Percentiles rank a stretch among this genome's conserved stretches.
phyloP scores from a whole-genome alignment of 768 basidiomycete species.

The Polyporus arcularius region DNA sequence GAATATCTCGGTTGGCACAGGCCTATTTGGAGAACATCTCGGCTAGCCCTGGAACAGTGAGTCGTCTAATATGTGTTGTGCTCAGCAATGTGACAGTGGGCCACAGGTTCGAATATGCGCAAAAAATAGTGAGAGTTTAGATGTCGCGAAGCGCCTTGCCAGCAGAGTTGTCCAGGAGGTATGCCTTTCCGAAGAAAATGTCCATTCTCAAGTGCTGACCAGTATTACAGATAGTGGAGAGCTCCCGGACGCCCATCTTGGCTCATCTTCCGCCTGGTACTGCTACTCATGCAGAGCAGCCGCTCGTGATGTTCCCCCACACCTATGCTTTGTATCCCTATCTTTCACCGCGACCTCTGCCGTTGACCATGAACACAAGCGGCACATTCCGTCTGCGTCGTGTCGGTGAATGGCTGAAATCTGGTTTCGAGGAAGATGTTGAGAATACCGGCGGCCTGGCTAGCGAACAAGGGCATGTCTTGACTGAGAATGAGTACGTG shows the following conservation, averaged over 20 bases:
- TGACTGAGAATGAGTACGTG: conserved; percentile 40
- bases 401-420: conserved; percentile 60
- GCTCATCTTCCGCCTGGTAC: conserved; percentile 21
- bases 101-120: conserved; percentile 59
- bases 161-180: conserved; percentile 58
- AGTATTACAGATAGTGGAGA: neutral
- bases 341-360: conserved; percentile 46
- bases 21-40: conserved; percentile 61
- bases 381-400: conserved; percentile 61
- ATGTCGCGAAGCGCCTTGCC: conserved; percentile 52
- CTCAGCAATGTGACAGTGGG: neutral
- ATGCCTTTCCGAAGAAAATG: conserved; percentile 17
- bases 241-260: conserved; percentile 15
- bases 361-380: conserved; percentile 46
- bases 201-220: neutral
- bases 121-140: conserved; percentile 39
- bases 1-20: conserved; percentile 67
- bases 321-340: conserved; percentile 73
- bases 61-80: neutral
- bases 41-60: conserved; percentile 43
- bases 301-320: conserved; percentile 29
- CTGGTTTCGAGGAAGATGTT: conserved; percentile 36
- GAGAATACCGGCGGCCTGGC: conserved; percentile 40
- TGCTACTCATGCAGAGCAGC: conserved; percentile 4
- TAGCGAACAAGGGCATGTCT: conserved; percentile 34